These are phyloP conservation scores for Colletotrichum tanaceti DNA, from an alignment of 2,329 filamentous ascomycete species.

Conservation along the genomic window DNA sequence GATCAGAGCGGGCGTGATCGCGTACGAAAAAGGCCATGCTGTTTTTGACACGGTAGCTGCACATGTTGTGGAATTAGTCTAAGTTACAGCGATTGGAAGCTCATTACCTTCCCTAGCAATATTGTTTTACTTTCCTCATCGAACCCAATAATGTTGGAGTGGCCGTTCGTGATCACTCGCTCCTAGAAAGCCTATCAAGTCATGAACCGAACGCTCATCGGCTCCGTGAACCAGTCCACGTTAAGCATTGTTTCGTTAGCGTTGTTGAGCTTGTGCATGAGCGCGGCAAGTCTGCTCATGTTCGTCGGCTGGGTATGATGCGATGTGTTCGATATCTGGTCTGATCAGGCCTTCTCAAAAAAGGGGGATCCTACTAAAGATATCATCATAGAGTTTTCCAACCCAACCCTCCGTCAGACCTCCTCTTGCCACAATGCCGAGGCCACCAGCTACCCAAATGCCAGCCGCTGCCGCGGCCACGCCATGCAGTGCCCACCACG, in stretches of 20 bases:
- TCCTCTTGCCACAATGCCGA: constrained; percentile 80
- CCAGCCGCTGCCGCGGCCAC: constrained; percentile 66
- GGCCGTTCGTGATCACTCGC: too few relatives aligned
- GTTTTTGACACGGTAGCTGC: neutral
- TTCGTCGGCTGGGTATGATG: constrained; percentile 10
- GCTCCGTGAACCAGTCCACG: neutral
- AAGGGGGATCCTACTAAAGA: constrained; percentile 60
- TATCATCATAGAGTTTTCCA: constrained; percentile 79
- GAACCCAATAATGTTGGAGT: too few relatives aligned
- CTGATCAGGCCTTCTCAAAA: neutral
- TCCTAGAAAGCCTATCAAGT: neutral
- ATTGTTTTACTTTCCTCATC: too few relatives aligned
- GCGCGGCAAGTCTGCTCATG: neutral
- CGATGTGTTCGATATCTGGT: neutral
- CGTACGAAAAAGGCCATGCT: neutral
- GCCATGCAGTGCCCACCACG: constrained; percentile 79
- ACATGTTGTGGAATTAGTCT: neutral
- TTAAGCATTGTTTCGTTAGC: neutral
- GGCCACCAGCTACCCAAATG: constrained; percentile 84
- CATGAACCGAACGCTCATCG: too few relatives aligned
- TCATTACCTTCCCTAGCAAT: neutral
- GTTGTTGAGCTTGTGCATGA: neutral
- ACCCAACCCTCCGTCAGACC: constrained; percentile 82
- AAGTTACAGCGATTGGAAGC: too few relatives aligned
- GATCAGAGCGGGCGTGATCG: too few relatives aligned